Evolutionary conservation across 352 stramenopile species (phyloP).

Genomic region (Elongisporangium prolatum): DNA sequence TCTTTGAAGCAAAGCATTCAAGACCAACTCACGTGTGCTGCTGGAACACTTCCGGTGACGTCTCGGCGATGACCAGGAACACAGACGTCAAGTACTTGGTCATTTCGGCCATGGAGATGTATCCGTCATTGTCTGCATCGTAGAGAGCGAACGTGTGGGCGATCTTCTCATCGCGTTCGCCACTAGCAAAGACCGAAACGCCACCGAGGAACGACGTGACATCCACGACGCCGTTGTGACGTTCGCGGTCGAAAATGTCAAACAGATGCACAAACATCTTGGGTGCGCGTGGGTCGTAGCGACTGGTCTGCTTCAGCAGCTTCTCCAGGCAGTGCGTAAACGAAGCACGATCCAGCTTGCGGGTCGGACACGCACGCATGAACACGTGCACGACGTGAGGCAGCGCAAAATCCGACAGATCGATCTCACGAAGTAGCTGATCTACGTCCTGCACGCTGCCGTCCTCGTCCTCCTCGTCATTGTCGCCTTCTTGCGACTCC

Average conservation of each 20-base stretch:
- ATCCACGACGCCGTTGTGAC: conserved; percentile 53
- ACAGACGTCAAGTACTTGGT: conserved; percentile 82
- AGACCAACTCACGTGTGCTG: conserved; percentile 46
- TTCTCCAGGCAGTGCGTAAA: conserved; percentile 76
- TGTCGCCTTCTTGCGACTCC: conserved; percentile 12
- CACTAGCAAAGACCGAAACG: conserved; percentile 75
- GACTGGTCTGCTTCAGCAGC: conserved; percentile 42
- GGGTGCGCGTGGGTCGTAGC: conserved; percentile 62
- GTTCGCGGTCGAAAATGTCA: conserved; percentile 66
- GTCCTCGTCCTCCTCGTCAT: conserved; percentile 13
- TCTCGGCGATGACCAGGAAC: conserved; percentile 74
- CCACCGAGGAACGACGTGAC: conserved; percentile 78
- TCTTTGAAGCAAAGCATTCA: neutral
- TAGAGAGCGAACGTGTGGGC: conserved; percentile 83
- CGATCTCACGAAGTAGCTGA: conserved; percentile 46
- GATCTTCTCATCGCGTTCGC: conserved; percentile 84
- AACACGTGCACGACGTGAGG: conserved; percentile 83
- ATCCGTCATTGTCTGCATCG: conserved; percentile 78
- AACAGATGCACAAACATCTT: conserved; percentile 82
- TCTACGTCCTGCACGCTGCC: conserved; percentile 26
- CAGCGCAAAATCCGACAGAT: conserved; percentile 82
- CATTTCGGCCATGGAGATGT: conserved; percentile 84
- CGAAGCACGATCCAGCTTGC: conserved; percentile 58
- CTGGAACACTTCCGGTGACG: conserved; percentile 64
- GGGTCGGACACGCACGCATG: conserved; percentile 66